These are phyloP conservation scores for Antitrichia curtipendula DNA, from an alignment of 225 moss, liverwort and hornwort genomes.

Conservation along the genomic window DNA sequence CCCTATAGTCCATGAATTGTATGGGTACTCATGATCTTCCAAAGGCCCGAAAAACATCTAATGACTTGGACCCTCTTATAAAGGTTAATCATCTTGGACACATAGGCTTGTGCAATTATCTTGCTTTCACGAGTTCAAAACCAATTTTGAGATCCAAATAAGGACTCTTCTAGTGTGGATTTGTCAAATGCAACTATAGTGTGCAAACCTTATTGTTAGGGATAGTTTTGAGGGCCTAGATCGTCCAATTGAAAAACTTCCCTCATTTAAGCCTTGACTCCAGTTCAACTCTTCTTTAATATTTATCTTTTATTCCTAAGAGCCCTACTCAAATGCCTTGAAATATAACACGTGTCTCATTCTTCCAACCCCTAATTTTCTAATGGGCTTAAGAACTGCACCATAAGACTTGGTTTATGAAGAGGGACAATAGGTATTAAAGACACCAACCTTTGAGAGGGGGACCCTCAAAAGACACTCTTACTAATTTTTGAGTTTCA, in stretches of 20 bases:
- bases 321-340: accelerated
- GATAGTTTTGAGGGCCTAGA: too few species aligned
- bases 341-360: accelerated
- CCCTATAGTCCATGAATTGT: too few species aligned
- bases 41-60: too few species aligned
- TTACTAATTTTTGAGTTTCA: neutral
- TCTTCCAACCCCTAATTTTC: neutral
- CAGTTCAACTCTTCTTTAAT: accelerated
- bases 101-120: neutral
- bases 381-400: neutral
- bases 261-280: neutral
- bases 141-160: neutral
- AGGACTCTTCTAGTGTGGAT: accelerated
- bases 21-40: too few species aligned
- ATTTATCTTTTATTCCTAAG: neutral
- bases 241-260: accelerated
- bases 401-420: neutral
- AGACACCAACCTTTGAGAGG: accelerated
- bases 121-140: neutral
- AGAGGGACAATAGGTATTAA: neutral
- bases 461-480: accelerated
- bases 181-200: neutral
- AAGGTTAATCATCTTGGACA: neutral
- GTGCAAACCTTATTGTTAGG: neutral
- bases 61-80: neutral